Evolutionary conservation across 2,329 filamentous ascomycete genomes (phyloP).

Genomic region (Pyricularia sp.): DNA sequence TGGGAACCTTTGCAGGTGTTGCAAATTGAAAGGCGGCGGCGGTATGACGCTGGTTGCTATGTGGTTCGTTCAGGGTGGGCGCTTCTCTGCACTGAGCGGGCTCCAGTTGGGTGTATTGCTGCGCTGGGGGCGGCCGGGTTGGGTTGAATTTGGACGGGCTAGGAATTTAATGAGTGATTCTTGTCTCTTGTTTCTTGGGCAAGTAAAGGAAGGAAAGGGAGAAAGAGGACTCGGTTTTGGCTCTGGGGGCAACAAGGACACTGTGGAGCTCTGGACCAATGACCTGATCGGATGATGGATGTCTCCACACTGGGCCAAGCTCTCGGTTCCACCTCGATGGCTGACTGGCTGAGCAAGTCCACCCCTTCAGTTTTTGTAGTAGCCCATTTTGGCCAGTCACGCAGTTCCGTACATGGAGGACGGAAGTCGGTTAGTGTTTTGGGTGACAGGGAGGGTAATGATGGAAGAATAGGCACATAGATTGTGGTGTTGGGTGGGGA

Average conservation of each 20-base stretch:
- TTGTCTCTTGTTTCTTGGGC: not conserved
- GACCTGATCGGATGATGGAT: not conserved
- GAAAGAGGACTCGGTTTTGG: slow-evolving; percentile 1
- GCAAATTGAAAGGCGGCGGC: not conserved
- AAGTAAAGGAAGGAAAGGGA: slow-evolving; percentile 1
- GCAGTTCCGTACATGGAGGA: not conserved
- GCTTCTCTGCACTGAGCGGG: not conserved
- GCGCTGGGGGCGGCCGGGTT: not conserved
- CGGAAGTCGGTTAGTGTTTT: not conserved
- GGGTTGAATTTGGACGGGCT: not conserved
- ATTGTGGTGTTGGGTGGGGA: not conserved
- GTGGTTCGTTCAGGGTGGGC: not conserved
- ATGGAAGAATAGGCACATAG: not conserved
- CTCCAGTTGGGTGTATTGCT: not conserved
- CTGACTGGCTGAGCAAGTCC: not conserved
- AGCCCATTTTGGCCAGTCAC: not conserved
- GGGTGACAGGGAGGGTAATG: not conserved
- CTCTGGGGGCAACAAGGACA: not conserved
- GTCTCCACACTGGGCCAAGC: not conserved
- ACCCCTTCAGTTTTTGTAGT: not conserved
- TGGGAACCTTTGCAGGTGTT: not conserved
- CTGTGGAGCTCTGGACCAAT: not conserved
- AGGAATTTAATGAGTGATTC: not conserved
- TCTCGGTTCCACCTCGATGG: not conserved
- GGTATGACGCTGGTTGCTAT: not conserved